Conservation (phyloP, 306 rosid species). For the Dicorynia guianensis region DNA sequence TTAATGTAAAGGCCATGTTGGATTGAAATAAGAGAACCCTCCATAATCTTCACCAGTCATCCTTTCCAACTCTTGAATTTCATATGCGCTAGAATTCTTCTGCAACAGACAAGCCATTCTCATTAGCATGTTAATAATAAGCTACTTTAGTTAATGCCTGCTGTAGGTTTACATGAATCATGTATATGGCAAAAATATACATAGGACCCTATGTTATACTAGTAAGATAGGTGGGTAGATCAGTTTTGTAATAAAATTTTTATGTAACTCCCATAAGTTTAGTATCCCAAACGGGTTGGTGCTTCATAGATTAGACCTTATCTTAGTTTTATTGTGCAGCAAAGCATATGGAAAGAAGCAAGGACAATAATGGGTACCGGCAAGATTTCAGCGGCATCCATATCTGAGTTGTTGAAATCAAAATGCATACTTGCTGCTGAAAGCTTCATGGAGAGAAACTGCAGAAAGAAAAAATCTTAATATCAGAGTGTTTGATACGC, state of each 20-base stretch:
- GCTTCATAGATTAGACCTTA: no score
- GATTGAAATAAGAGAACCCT: conserved; percentile 38
- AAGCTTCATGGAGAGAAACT: conserved; percentile 77
- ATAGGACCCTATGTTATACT: neutral
- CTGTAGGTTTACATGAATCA: no score
- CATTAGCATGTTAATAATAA: neutral
- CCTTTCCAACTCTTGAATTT: conserved; percentile 48
- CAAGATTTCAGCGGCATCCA: conserved; percentile 40
- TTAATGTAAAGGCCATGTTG: conserved; percentile 37
- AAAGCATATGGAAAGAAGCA: conserved; percentile 1
- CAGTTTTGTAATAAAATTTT: no score
- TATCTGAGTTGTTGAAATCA: conserved; percentile 48
- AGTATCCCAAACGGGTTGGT: no score
- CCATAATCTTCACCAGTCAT: conserved; percentile 51
- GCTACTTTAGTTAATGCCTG: neutral
- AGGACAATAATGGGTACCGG: conserved; percentile 44
- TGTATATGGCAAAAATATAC: no score
- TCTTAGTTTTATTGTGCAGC: neutral
- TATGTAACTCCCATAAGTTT: no score
- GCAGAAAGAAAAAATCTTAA: neutral
- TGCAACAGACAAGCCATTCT: conserved; percentile 36
- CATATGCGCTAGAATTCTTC: conserved; percentile 44
- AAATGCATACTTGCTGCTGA: conserved; percentile 64
- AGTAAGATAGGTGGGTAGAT: no score
- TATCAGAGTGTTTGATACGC: neutral